Evolutionary conservation across 2,329 filamentous ascomycete species (phyloP), one percentile per base, ranked within the genome.

Genomic region (Exophiala aquamarina): DNA sequence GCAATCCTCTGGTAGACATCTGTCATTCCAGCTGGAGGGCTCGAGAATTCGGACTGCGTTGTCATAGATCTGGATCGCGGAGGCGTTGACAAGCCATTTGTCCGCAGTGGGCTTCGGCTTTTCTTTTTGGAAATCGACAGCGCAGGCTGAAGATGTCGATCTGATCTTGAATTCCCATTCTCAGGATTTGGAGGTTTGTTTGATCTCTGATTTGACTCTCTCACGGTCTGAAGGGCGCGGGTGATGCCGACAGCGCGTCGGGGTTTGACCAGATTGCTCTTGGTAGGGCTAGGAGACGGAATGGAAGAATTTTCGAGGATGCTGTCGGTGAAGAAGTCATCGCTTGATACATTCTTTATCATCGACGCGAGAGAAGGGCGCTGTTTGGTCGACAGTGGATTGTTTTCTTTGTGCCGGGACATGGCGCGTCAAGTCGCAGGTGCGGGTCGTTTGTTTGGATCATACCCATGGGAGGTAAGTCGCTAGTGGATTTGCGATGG

Each of bases 1-100:
- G 67, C 61, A 43, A 70, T 70, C 49, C 61, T 61, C 39, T 60
- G 60, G 50, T 73, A 73, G 4, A 61, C 57, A 37, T 73, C 69
- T 9, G 57, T 57, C 7, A 69, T 49, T 40, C 68, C 70, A 20
- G 59, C 59, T 1, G 57, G 55, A 2, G 70, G 68, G 33, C 66
- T 70, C 3, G 66, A 65, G 14, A 56, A 50, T 31, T 61, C 56
- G 11, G 62, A 58, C 2, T 68, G 66, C 9, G 66, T 70, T 17
- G 55, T 57, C 20, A 57, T 14, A 3, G 41, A 18, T 36, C 50
- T 41, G 21, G 55, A 52, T 31, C 50, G 54, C 14, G 53, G 57
- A 29, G 58, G 57, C 15, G 57, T 61, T 9, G 50, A 45, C 8
- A 49, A 40, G 11, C 34, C 49, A 35, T 54, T 49, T n/a, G 44